Evolutionary conservation across 306 rosid genomes (phyloP).

Genomic region (Phaseolus lunatus): DNA sequence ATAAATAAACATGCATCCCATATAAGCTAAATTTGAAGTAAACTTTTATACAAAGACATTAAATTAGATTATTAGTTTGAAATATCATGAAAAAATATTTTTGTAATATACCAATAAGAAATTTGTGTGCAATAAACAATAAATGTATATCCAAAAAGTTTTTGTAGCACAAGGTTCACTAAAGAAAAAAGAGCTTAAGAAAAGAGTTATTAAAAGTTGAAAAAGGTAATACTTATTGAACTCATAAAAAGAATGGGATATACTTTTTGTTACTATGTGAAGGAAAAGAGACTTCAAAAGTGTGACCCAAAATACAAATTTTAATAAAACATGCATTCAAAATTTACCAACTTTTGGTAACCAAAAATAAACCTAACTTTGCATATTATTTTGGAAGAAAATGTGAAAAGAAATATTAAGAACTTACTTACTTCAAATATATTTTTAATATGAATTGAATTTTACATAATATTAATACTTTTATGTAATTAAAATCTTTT

Average conservation of each 20-base stretch:
- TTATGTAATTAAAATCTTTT: neutral
- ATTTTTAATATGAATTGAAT: neutral
- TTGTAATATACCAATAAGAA: neutral
- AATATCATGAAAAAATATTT: too few relatives aligned
- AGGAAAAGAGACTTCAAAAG: constrained; percentile 16
- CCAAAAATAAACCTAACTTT: neutral
- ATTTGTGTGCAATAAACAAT: neutral
- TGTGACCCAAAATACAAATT: constrained; percentile 15
- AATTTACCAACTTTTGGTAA: neutral
- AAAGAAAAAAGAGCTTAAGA: neutral
- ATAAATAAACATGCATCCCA: too few relatives aligned
- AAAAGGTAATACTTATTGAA: constrained; percentile 36
- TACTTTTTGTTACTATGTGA: constrained; percentile 31
- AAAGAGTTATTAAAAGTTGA: constrained; percentile 40
- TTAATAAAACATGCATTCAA: constrained; percentile 23
- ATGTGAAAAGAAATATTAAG: neutral
- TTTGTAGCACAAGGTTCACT: constrained; percentile 15
- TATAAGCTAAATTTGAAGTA: neutral
- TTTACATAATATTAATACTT: neutral
- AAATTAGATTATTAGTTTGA: neutral
- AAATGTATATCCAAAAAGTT: neutral
- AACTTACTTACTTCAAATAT: neutral
- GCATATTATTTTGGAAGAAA: neutral
- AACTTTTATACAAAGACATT: neutral
- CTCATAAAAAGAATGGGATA: constrained; percentile 27